Percentiles rank a stretch among this genome's conserved stretches.
These are phyloP conservation scores for Lagenidium giganteum DNA, from an alignment of 352 stramenopile genomes.

Conservation along the genomic window DNA sequence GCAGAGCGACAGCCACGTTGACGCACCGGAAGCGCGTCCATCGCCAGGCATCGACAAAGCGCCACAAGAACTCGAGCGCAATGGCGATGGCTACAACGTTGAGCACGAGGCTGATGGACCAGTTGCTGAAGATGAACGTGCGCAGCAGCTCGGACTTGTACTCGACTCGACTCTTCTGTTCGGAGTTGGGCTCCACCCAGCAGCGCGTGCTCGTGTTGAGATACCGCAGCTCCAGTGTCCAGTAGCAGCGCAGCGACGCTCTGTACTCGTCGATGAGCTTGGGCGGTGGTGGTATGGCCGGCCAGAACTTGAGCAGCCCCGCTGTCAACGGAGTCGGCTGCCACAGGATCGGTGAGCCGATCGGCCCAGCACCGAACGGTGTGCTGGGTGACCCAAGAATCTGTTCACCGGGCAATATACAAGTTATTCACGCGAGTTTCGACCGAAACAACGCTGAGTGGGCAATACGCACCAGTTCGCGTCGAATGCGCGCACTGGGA, in stretches of 20 bases:
- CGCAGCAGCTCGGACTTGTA: slow-evolving; percentile 8
- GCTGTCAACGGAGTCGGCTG: slow-evolving; percentile 11
- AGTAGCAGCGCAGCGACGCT: slow-evolving; percentile 8
- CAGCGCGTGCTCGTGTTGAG: slow-evolving; percentile 13
- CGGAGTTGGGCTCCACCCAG: slow-evolving; percentile 14
- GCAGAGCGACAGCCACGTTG: slow-evolving; percentile 9
- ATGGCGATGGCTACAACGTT: slow-evolving; percentile 11
- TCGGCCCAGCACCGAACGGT: background rate
- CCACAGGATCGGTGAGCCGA: slow-evolving; percentile 13
- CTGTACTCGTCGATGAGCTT: slow-evolving; percentile 8
- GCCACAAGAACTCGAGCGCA: slow-evolving; percentile 3
- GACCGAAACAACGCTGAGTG: too few species aligned
- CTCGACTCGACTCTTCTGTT: slow-evolving; percentile 8
- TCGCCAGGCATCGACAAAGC: slow-evolving; percentile 6
- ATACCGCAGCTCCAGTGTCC: slow-evolving; percentile 12
- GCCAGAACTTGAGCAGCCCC: slow-evolving; percentile 19
- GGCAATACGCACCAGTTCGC: too few species aligned
- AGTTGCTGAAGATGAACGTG: slow-evolving; percentile 15
- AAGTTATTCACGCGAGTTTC: background rate
- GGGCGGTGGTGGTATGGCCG: slow-evolving; percentile 11
- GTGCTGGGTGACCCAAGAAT: slow-evolving; percentile 10
- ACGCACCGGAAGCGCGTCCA: slow-evolving; percentile 7
- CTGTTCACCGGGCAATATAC: slow-evolving; percentile 3
- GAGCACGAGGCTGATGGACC: slow-evolving; percentile 16
- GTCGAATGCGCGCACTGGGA: too few species aligned